A percentile compares a stretch with the other conserved stretches of the same genome.
Evolutionary conservation across 306 rosid genomes (phyloP).

Genomic region (Rubus idaeus): DNA sequence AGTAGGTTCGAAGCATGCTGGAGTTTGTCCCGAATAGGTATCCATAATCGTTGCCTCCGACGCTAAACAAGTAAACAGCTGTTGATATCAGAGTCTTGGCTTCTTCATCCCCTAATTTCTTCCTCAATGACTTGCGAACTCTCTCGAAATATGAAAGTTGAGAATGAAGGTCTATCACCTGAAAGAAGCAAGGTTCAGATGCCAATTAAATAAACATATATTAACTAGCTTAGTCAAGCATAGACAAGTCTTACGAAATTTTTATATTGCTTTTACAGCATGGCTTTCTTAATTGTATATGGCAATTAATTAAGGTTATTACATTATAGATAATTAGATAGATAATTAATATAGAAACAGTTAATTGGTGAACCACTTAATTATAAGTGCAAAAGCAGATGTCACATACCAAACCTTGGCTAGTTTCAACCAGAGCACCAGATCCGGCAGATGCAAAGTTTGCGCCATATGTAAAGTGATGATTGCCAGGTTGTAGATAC

Average conservation of each 20-base stretch:
- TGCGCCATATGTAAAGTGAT: neutral
- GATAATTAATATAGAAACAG: neutral
- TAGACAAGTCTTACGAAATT: too few species aligned
- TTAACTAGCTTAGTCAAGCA: too few species aligned
- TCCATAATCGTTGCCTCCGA: neutral
- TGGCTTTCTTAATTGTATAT: too few species aligned
- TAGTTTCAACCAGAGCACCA: neutral
- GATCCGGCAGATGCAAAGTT: conserved; percentile 6
- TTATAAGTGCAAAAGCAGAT: neutral
- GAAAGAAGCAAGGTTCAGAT: neutral
- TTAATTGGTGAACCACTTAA: neutral
- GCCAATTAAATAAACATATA: too few species aligned
- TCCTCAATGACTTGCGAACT: neutral
- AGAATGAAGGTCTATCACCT: neutral
- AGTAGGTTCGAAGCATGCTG: conserved; percentile 12
- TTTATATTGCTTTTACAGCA: too few species aligned
- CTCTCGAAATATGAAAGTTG: neutral
- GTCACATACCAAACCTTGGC: conserved; percentile 5
- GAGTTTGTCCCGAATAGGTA: neutral
- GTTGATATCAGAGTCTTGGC: neutral
- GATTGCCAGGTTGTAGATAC: neutral
- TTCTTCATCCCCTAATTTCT: neutral
- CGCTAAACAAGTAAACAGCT: neutral
- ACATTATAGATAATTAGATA: neutral
- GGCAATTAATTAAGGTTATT: neutral